Conservation (phyloP, 208 protist species). For the Leishmania martiniquensis region DNA sequence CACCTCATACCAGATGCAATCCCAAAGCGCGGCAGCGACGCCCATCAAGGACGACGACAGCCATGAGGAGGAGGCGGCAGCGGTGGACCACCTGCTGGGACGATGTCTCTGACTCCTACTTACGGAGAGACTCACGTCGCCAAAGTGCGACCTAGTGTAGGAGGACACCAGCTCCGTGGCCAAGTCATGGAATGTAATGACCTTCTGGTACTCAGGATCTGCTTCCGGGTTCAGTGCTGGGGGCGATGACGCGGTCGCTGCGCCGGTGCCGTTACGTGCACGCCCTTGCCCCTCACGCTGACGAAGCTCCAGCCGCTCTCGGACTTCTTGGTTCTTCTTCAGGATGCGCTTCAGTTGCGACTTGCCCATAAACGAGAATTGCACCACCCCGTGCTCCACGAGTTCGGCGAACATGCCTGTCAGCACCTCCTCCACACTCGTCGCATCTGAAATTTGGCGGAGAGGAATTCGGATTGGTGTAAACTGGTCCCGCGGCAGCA, state of each 20-base stretch:
- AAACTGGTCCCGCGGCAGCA: conserved; percentile 25
- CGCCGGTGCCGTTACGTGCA: not conserved
- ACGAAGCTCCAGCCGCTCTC: conserved; percentile 6
- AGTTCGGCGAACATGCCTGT: conserved; percentile 20
- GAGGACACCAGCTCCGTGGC: conserved; percentile 16
- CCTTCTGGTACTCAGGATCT: conserved; percentile 24
- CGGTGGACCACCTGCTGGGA: not conserved
- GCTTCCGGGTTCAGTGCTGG: conserved; percentile 5
- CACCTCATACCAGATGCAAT: conserved; percentile 6
- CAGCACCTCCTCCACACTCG: conserved; percentile 24
- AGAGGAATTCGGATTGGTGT: conserved; percentile 13
- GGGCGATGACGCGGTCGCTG: not conserved
- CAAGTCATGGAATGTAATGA: conserved; percentile 26
- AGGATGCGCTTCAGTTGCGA: conserved; percentile 15
- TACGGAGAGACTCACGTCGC: not conserved
- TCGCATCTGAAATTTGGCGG: conserved; percentile 9
- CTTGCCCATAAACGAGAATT: conserved; percentile 19
- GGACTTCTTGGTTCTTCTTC: conserved; percentile 9
- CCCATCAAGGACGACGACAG: conserved; percentile 9
- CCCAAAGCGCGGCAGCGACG: conserved; percentile 1
- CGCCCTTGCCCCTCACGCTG: not conserved
- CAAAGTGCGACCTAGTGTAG: conserved; percentile 18
- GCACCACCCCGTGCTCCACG: conserved; percentile 20
- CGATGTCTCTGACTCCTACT: not conserved
- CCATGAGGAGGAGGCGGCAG: not conserved